phyloP scores from a whole-genome alignment of 495 filamentous ascomycete genomes.

The Xylaria curta region DNA sequence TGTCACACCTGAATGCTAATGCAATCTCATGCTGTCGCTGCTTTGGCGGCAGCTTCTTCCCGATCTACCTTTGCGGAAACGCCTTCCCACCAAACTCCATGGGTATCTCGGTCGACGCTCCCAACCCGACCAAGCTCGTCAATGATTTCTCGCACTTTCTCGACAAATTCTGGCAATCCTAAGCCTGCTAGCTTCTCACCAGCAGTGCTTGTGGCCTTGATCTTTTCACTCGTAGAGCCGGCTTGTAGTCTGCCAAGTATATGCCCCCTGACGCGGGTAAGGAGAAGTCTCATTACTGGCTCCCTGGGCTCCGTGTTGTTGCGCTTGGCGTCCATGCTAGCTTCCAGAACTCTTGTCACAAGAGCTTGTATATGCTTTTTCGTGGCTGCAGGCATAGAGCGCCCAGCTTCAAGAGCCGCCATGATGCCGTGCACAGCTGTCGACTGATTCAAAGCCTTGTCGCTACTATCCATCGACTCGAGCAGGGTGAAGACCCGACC shows the following conservation, averaged over 20 bases:
- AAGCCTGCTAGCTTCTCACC: conserved; percentile 79
- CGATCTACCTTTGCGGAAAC: conserved; percentile 57
- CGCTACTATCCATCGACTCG: conserved; percentile 43
- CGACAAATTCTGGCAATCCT: conserved; percentile 90
- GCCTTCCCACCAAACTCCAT: conserved; percentile 80
- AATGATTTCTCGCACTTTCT: conserved; percentile 78
- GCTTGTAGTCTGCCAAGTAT: conserved; percentile 78
- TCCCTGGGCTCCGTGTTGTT: conserved; percentile 65
- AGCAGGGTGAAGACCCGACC: conserved; percentile 69
- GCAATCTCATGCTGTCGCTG: conserved; percentile 21
- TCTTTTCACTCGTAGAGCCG: conserved; percentile 77
- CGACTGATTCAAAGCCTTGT: conserved; percentile 54
- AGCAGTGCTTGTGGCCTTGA: conserved; percentile 79
- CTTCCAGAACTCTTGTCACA: conserved; percentile 56
- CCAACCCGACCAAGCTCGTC: conserved; percentile 78
- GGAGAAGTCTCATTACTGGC: conserved; percentile 81
- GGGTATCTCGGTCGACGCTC: conserved; percentile 78
- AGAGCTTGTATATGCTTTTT: conserved; percentile 62
- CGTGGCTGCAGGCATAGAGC: conserved; percentile 76
- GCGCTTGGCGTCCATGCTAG: conserved; percentile 44
- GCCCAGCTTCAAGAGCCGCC: conserved; percentile 77
- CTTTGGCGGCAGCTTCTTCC: conserved; percentile 36
- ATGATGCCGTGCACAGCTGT: conserved; percentile 69
- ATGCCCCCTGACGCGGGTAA: conserved; percentile 75
- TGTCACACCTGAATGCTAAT: conserved; percentile 11